Conservation (phyloP, 2,329 filamentous ascomycete species). For the Colletotrichum zoysiae region DNA sequence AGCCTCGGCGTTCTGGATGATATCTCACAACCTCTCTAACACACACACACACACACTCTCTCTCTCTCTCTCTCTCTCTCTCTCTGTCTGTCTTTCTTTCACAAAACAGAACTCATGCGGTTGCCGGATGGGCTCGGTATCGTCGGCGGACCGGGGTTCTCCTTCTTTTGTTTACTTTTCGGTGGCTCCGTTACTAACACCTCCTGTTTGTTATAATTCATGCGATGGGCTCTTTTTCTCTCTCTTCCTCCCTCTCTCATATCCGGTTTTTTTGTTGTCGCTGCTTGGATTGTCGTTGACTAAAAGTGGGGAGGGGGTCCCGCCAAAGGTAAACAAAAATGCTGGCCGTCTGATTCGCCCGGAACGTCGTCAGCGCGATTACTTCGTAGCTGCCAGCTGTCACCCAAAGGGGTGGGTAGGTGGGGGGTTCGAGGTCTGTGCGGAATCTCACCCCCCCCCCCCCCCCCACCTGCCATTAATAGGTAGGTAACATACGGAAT, state of each 20-base stretch:
- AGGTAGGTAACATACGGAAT: background rate
- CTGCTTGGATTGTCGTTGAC: constrained; percentile 2
- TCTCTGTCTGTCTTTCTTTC: background rate
- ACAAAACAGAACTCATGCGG: background rate
- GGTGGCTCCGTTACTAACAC: no score
- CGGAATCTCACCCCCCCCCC: background rate
- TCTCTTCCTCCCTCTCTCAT: background rate
- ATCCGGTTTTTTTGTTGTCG: background rate
- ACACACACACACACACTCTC: no score
- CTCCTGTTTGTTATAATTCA: background rate
- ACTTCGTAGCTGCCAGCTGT: background rate
- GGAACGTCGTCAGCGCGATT: background rate
- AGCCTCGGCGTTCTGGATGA: background rate
- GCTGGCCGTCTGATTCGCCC: background rate
- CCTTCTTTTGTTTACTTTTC: background rate
- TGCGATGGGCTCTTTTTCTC: background rate
- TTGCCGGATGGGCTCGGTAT: background rate
- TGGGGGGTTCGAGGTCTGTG: no score
- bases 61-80: background rate
- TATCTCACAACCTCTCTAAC: background rate
- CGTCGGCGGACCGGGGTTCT: no score
- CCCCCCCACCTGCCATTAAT: background rate
- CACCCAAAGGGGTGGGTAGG: background rate
- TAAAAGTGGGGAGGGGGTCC: background rate
- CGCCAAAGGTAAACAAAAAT: constrained; percentile 9